Percentiles rank a stretch among this genome's conserved stretches.
Evolutionary conservation across 805 yeast species (phyloP).

Genomic region (Pichia ethanolica): DNA sequence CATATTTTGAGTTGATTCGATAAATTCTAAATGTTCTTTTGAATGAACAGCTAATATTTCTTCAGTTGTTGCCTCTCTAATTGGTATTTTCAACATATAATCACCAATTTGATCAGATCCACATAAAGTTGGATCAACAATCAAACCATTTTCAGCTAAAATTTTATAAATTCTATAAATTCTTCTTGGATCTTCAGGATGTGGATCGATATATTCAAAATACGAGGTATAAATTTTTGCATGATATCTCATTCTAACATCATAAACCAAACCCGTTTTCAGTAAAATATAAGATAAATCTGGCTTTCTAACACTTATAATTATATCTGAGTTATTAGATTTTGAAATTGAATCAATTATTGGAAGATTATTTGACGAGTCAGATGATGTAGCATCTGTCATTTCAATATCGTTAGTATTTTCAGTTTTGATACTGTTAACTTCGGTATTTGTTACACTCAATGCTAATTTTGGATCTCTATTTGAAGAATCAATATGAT

Average conservation of each 20-base stretch:
- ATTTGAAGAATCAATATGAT: too few species aligned
- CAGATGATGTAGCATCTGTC: too few species aligned
- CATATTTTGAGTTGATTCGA: conserved; percentile 73
- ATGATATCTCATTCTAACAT: conserved; percentile 95
- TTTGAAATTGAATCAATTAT: too few species aligned
- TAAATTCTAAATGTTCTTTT: conserved; percentile 65
- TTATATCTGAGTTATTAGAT: conserved; percentile 1
- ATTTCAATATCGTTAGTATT: too few species aligned
- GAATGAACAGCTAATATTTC: conserved; percentile 87
- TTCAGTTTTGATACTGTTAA: too few species aligned
- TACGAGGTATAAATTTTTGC: conserved; percentile 89
- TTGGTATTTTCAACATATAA: conserved; percentile 81
- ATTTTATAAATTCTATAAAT: conserved; percentile 90
- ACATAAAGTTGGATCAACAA: conserved; percentile 67
- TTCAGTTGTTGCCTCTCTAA: conserved; percentile 79
- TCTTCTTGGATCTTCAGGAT: conserved; percentile 97
- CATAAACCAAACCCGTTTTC: conserved; percentile 93
- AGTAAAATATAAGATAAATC: conserved; percentile 63
- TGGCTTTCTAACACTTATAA: conserved; percentile 48
- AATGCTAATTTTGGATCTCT: too few species aligned
- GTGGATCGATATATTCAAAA: conserved; percentile 93
- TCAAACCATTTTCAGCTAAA: conserved; percentile 88
- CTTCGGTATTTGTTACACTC: too few species aligned
- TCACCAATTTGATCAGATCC: conserved; percentile 75
- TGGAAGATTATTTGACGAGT: too few species aligned